Evolutionary conservation across 495 filamentous ascomycete species (phyloP).

Genomic region (Pseudoneurospora amorphoporcata): DNA sequence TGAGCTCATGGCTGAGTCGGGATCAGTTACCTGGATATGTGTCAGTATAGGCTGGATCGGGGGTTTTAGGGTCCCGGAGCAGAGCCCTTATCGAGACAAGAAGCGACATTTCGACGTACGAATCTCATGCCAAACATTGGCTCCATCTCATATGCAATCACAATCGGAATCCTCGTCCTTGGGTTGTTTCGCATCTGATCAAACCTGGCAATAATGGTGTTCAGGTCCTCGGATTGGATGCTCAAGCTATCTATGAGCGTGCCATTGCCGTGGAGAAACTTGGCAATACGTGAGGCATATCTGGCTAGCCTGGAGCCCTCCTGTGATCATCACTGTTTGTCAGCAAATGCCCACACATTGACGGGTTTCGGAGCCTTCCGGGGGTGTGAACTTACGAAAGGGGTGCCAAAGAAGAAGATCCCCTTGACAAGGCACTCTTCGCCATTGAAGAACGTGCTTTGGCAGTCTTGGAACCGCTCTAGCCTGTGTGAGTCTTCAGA

Average conservation of each 20-base stretch:
- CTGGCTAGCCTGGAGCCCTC: constrained; percentile 5
- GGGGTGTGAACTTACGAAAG: constrained; percentile 2
- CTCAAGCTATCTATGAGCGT: constrained; percentile 7
- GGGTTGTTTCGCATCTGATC: constrained; percentile 6
- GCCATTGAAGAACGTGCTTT: constrained; percentile 3
- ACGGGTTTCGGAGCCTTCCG: neutral
- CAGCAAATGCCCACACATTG: neutral
- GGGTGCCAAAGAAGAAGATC: constrained; percentile 11
- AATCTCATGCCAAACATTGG: constrained; percentile 7
- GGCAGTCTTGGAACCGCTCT: neutral
- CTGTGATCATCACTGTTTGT: neutral
- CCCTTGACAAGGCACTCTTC: constrained; percentile 8
- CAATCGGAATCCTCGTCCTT: constrained; percentile 4
- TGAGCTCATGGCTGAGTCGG: constrained; percentile 6
- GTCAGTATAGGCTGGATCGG: neutral
- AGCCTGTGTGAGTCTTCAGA: neutral
- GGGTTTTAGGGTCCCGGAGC: neutral
- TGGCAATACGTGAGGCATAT: constrained; percentile 2
- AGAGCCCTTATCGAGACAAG: neutral
- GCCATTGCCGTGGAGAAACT: constrained; percentile 5
- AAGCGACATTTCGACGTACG: neutral
- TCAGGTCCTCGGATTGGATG: constrained; percentile 1
- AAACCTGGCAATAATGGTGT: constrained; percentile 4
- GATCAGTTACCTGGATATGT: constrained; percentile 1
- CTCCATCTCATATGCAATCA: constrained; percentile 7